phyloP scores from a whole-genome alignment of 495 filamentous ascomycete genomes.

The Xylaria palmicola region DNA sequence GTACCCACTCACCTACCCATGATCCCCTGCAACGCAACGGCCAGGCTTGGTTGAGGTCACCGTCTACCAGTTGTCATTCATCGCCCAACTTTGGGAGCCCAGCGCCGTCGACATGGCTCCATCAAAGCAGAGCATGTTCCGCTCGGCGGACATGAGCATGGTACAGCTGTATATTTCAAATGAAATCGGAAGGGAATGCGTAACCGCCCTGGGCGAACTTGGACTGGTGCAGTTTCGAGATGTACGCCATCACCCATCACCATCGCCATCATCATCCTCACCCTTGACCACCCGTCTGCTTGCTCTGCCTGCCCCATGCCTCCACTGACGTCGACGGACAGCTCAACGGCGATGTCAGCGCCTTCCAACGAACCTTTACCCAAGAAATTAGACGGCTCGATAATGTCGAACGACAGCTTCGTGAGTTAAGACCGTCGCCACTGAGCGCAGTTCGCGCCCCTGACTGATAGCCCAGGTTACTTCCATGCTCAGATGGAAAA shows the following conservation, averaged over 20 bases:
- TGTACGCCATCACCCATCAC: conserved; percentile 54
- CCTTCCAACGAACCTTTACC: conserved; percentile 96
- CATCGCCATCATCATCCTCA: conserved; percentile 31
- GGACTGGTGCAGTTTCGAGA: conserved; percentile 95
- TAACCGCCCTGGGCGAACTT: conserved; percentile 93
- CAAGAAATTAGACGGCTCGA: conserved; percentile 95
- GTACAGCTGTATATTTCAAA: conserved; percentile 99
- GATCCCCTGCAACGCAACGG: conserved; percentile 1
- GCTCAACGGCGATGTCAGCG: conserved; percentile 89
- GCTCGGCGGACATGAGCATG: conserved; percentile 99
- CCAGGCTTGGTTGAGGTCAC: conserved; percentile 15
- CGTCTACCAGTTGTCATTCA: conserved; percentile 21
- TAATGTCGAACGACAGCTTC: conserved; percentile 96
- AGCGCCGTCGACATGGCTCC: conserved; percentile 48
- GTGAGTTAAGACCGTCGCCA: conserved; percentile 51
- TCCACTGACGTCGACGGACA: conserved; percentile 39
- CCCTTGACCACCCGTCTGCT: conserved; percentile 8
- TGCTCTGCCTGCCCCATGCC: conserved; percentile 1
- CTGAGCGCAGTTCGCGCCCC: neutral
- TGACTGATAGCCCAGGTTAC: conserved; percentile 58
- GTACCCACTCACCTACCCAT: too few species aligned
- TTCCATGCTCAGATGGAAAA: conserved; percentile 96
- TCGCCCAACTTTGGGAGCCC: conserved; percentile 20
- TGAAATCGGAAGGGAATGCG: conserved; percentile 96
- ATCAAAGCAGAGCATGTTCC: conserved; percentile 89